Evolutionary conservation across 495 filamentous ascomycete species (phyloP), one percentile per base, ranked within the genome.

Genomic region (Xylaria castorea): DNA sequence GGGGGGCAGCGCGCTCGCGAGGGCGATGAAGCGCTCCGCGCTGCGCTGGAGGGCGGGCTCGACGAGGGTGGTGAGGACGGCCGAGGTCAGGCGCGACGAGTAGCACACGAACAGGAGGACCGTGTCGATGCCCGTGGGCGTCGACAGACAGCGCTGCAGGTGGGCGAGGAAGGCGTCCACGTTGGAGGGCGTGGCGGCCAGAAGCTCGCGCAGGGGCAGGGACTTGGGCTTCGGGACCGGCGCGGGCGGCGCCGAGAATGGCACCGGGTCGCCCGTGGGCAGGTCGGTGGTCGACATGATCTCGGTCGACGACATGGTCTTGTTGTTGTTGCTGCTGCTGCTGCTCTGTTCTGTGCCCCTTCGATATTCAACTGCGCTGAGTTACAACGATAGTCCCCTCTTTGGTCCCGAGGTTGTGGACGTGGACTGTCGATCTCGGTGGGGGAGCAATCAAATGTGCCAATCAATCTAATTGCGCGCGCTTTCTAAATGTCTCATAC

Each of bases 31-130:
- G 32, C 81, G 77, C 50, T 75, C 74, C 9, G 81, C 83, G 42
- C 77, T 80, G 58, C 80, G 80, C 51, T 77, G 78, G 51, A 84
- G 80, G 50, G 83, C 78, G 44, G 79, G 81, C 66, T 78, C 77
- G 22, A 79, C 75, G 42, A 79, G 75, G 16, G 76, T 58, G 20
- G 77, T 75, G 70, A 87, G 83, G 62, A 84, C 70, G 0, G 82
- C 73, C 46, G 84, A 78, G n/a, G 78, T 68, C 46, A 91, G 81
- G 66, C 88, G 83, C 53, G 86, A 84, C 53, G 89, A 87, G 83
- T 95, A 93, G 74, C 91, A 90, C 73, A 91, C 78, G 68, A 89
- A 86, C 53, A 87, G 83, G 70, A 92, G 86, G 50, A 87, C 81
- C 14, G 86, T 87, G 82, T 92, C 91, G 73, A 90, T 89, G 75